phyloP scores from a whole-genome alignment of 768 basidiomycete species.

The Tricholoma matsutake region DNA sequence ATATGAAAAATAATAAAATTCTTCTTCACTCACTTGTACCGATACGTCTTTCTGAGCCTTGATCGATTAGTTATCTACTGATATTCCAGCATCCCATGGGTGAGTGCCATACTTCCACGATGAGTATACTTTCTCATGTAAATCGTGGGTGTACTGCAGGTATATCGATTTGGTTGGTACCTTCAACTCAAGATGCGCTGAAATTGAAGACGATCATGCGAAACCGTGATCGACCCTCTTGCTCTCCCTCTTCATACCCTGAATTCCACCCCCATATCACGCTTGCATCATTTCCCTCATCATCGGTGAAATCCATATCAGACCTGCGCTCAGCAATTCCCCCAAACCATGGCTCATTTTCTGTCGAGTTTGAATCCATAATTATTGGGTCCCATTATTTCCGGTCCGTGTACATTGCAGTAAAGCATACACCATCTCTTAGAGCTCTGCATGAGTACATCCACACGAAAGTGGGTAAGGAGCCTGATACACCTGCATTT shows the following conservation, averaged over 20 bases:
- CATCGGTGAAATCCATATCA: constrained; percentile 23
- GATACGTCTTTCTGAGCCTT: background rate
- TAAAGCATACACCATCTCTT: constrained; percentile 45
- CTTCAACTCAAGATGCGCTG: constrained; percentile 39
- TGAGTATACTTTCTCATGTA: background rate
- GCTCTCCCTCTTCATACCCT: constrained; percentile 48
- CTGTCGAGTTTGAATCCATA: constrained; percentile 50
- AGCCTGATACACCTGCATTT: constrained; percentile 52
- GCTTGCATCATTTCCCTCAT: constrained; percentile 42
- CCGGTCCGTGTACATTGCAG: constrained; percentile 62
- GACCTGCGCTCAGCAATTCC: constrained; percentile 41
- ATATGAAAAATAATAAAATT: background rate
- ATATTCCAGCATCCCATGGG: background rate
- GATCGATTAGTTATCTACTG: background rate
- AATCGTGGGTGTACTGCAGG: constrained; percentile 35
- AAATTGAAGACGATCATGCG: constrained; percentile 48
- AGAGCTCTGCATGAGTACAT: constrained; percentile 46
- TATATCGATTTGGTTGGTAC: constrained; percentile 70
- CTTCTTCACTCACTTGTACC: background rate
- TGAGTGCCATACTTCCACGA: background rate
- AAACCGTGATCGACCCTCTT: constrained; percentile 21
- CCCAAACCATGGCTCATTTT: constrained; percentile 29
- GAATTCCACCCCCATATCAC: constrained; percentile 70
- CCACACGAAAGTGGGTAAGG: constrained; percentile 33
- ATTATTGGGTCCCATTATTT: constrained; percentile 62